Percentiles rank a stretch among this genome's conserved stretches.
These are phyloP conservation scores for Ochetophila trinervis DNA, from an alignment of 306 rosid species.

Conservation along the genomic window DNA sequence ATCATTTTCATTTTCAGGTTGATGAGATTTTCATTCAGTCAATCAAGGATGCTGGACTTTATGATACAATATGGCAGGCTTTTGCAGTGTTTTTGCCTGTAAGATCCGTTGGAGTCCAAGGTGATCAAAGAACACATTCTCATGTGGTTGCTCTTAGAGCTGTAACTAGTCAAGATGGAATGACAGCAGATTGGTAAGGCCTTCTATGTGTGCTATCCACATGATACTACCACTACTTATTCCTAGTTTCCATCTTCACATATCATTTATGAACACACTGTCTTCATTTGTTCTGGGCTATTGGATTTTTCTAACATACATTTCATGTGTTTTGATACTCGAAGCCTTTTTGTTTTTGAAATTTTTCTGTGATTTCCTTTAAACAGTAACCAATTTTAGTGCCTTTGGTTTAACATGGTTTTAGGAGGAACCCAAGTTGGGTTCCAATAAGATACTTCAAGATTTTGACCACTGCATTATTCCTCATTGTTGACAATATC, in stretches of 20 bases:
- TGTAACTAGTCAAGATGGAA: slow-evolving; percentile 98
- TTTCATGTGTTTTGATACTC: too few relatives aligned
- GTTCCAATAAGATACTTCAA: too few relatives aligned
- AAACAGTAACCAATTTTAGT: too few relatives aligned
- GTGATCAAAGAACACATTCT: slow-evolving; percentile 94
- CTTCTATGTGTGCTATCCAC: slow-evolving; percentile 12
- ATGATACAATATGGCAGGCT: slow-evolving; percentile 96
- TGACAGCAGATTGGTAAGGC: slow-evolving; percentile 95
- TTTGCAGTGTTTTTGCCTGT: slow-evolving; percentile 92
- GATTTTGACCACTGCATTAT: too few relatives aligned
- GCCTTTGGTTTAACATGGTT: too few relatives aligned
- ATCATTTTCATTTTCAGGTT: slow-evolving; percentile 43
- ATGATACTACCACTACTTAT: neutral
- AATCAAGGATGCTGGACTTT: slow-evolving; percentile 87
- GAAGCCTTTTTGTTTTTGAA: neutral
- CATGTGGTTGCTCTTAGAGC: slow-evolving; percentile 95
- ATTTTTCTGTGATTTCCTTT: too few relatives aligned
- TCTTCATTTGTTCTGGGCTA: too few relatives aligned
- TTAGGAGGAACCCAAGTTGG: too few relatives aligned
- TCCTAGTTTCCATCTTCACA: neutral
- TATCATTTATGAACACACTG: neutral
- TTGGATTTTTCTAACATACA: too few relatives aligned
- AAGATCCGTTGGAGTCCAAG: slow-evolving; percentile 92
- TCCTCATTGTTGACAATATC: too few relatives aligned
- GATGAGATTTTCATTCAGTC: slow-evolving; percentile 88